Evolutionary conservation across 129 eudicot species (phyloP).

Genomic region (Ambrosia trifida): DNA sequence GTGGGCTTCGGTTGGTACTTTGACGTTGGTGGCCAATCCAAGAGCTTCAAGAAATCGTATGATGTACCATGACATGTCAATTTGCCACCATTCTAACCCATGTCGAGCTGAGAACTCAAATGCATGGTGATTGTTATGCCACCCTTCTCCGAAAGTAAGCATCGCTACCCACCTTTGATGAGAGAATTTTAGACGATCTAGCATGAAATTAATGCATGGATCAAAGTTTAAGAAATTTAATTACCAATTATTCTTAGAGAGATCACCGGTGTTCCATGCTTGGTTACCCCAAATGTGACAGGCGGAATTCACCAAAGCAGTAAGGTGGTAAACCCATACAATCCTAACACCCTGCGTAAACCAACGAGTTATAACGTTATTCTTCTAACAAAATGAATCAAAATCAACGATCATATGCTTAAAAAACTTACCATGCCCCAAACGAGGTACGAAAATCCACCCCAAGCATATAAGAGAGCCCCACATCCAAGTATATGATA

Average conservation of each 20-base stretch:
- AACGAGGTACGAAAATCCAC: too few relatives aligned
- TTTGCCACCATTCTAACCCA: conserved; percentile 4
- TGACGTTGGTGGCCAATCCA: conserved; percentile 69
- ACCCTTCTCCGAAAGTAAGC: conserved; percentile 33
- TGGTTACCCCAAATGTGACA: too few relatives aligned
- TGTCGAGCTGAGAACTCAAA: conserved; percentile 77
- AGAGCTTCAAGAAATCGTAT: conserved; percentile 47
- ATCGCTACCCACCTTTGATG: conserved; percentile 71
- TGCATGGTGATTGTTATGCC: conserved; percentile 81
- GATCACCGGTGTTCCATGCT: too few relatives aligned
- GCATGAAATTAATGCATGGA: neutral
- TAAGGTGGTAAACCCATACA: conserved; percentile 35
- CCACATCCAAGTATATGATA: too few relatives aligned
- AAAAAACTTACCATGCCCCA: too few relatives aligned
- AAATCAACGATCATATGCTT: too few relatives aligned
- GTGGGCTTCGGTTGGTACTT: conserved; percentile 53
- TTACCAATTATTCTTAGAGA: neutral
- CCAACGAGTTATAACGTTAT: neutral
- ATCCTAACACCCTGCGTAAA: conserved; percentile 34
- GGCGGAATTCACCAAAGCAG: conserved; percentile 44
- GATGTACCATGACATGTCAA: conserved; percentile 66
- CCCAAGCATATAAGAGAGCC: too few relatives aligned
- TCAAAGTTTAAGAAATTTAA: neutral
- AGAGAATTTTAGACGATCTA: neutral
- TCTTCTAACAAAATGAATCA: neutral